A percentile compares a stretch with the other conserved stretches of the same genome.
These are phyloP conservation scores for Murraya koenigii DNA, from an alignment of 345 rosid genomes.

Conservation along the genomic window DNA sequence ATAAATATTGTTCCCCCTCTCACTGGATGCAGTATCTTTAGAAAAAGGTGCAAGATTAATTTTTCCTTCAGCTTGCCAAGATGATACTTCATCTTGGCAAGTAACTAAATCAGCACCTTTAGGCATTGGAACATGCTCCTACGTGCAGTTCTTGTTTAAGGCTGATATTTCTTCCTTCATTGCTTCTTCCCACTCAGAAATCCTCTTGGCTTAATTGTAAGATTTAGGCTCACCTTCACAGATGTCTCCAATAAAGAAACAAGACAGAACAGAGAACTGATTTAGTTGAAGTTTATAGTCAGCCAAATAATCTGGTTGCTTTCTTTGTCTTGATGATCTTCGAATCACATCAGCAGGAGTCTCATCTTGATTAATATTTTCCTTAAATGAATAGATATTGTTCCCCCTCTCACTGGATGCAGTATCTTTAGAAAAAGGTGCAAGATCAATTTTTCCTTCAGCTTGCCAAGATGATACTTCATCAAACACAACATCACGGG, in stretches of 20 bases:
- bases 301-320: background rate
- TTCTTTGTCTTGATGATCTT: background rate
- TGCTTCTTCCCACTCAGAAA: background rate
- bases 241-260: background rate
- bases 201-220: background rate
- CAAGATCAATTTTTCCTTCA: background rate
- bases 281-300: slow-evolving; percentile 1
- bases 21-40: background rate
- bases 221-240: background rate
- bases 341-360: rapidly evolving
- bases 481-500: slow-evolving; percentile 20
- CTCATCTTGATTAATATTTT: background rate
- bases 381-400: background rate
- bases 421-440: background rate
- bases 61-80: background rate
- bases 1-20: background rate
- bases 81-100: slow-evolving; percentile 26
- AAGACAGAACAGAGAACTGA: background rate
- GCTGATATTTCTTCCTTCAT: background rate
- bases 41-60: background rate
- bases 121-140: slow-evolving; percentile 1
- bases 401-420: background rate
- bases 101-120: background rate
- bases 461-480: slow-evolving; percentile 13
- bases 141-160: background rate